Conservation (phyloP, 2,329 filamentous ascomycete genomes). For the Alternaria rosae region DNA sequence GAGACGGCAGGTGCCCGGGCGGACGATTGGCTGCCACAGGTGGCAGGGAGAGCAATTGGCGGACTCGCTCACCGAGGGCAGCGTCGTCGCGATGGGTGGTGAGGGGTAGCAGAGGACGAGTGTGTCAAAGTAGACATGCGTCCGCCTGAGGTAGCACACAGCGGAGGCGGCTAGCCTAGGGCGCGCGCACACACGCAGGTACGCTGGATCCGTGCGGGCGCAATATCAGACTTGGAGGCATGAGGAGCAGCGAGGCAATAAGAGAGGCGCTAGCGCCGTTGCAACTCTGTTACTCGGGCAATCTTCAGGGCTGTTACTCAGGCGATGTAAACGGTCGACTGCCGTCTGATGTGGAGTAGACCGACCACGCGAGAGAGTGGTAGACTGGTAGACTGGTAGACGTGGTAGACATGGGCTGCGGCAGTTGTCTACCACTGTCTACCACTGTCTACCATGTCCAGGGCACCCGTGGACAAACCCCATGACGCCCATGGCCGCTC, state of each 20-base stretch:
- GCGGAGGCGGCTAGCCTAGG: constrained; percentile 21
- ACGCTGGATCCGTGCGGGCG: constrained; percentile 29
- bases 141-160: constrained; percentile 26
- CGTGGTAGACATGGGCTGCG: no score
- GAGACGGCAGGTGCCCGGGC: constrained; percentile 11
- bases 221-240: neutral
- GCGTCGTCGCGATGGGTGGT: neutral
- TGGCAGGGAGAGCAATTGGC: neutral
- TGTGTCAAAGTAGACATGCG: constrained; percentile 21
- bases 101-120: constrained; percentile 6
- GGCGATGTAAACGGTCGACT: neutral
- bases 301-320: neutral
- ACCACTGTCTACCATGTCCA: neutral
- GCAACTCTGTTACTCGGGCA: constrained; percentile 17
- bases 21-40: constrained; percentile 13
- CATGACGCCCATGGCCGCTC: neutral
- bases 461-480: neutral
- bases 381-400: neutral
- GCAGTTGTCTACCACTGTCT: no score
- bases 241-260: neutral
- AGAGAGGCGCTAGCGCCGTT: constrained; percentile 24
- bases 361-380: neutral
- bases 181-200: constrained; percentile 30
- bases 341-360: neutral
- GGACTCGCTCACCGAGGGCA: neutral